Evolutionary conservation across 2,329 filamentous ascomycete genomes (phyloP).

Genomic region (Lasiodiplodia citricola): DNA sequence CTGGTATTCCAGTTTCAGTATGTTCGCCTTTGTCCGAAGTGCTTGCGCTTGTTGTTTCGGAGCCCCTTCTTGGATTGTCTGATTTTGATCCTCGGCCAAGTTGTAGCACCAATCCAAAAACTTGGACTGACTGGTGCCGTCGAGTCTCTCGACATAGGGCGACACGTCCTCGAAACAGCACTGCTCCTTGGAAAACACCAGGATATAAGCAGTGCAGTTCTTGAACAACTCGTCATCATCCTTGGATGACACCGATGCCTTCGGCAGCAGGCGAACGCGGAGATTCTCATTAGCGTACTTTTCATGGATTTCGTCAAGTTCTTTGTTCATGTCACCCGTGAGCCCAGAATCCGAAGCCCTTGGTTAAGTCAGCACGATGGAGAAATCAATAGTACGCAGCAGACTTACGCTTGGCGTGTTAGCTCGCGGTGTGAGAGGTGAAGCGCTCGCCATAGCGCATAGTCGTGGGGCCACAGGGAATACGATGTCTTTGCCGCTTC

Average conservation of each 20-base stretch:
- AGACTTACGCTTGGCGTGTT: slow-evolving; percentile 14
- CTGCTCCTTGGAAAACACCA: slow-evolving; percentile 13
- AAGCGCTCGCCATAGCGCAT: slow-evolving; percentile 13
- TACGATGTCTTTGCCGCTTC: slow-evolving; percentile 17
- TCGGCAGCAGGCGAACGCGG: slow-evolving; percentile 17
- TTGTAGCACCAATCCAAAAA: slow-evolving; percentile 13
- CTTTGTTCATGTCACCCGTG: background rate
- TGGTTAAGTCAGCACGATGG: background rate
- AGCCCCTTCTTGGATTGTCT: background rate
- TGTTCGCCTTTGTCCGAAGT: slow-evolving; percentile 18
- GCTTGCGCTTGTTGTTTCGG: slow-evolving; percentile 1
- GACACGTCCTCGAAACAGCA: slow-evolving; percentile 24
- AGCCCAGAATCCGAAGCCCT: slow-evolving; percentile 14
- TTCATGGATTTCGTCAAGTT: slow-evolving; percentile 3
- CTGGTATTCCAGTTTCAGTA: slow-evolving; percentile 21
- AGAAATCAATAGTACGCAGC: background rate
- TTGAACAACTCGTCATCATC: slow-evolving; percentile 12
- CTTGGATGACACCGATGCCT: background rate
- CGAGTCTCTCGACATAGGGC: slow-evolving; percentile 20
- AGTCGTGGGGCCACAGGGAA: slow-evolving; percentile 20
- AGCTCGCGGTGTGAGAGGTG: slow-evolving; percentile 12
- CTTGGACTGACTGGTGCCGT: slow-evolving; percentile 1
- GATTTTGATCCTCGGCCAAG: background rate
- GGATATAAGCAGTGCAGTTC: slow-evolving; percentile 7
- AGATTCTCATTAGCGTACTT: slow-evolving; percentile 12